Evolutionary conservation across 2,329 filamentous ascomycete genomes (phyloP).

Genomic region (Arthrinium puccinioides): DNA sequence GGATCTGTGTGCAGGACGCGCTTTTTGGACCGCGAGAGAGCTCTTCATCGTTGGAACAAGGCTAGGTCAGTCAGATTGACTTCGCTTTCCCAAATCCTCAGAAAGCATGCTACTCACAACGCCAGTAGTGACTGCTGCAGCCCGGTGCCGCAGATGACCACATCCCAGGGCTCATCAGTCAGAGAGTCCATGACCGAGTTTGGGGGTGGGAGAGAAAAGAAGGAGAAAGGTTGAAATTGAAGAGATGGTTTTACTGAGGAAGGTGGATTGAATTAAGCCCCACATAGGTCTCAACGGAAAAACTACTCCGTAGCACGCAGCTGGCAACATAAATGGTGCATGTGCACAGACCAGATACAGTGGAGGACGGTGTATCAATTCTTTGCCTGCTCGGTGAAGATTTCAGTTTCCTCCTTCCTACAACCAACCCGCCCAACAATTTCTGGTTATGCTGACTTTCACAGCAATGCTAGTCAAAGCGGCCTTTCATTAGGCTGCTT

Average conservation of each 20-base stretch:
- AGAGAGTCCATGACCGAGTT: conserved; percentile 59
- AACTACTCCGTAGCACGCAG: no score
- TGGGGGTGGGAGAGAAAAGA: conserved; percentile 5
- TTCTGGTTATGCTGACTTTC: conserved; percentile 17
- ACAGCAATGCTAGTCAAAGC: conserved; percentile 24
- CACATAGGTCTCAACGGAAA: no score
- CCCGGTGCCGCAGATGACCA: conserved; percentile 71
- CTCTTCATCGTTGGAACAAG: conserved; percentile 50
- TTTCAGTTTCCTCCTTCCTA: conserved; percentile 10
- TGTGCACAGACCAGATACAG: no score
- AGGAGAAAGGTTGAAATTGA: conserved; percentile 7
- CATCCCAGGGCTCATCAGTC: conserved; percentile 69
- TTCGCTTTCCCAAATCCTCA: conserved; percentile 13
- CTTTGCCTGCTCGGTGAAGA: not conserved
- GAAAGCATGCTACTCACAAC: conserved; percentile 46
- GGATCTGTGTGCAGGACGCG: conserved; percentile 85
- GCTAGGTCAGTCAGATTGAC: conserved; percentile 67
- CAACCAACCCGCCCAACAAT: conserved; percentile 18
- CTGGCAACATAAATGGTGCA: no score
- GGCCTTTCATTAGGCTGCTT: conserved; percentile 24
- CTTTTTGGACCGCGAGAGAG: conserved; percentile 85
- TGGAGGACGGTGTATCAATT: not conserved
- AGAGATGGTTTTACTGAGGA: no score
- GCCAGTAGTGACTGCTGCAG: conserved; percentile 73
- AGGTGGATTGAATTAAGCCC: no score